Conservation (phyloP, 768 basidiomycete genomes). For the Mycena latifolia region DNA sequence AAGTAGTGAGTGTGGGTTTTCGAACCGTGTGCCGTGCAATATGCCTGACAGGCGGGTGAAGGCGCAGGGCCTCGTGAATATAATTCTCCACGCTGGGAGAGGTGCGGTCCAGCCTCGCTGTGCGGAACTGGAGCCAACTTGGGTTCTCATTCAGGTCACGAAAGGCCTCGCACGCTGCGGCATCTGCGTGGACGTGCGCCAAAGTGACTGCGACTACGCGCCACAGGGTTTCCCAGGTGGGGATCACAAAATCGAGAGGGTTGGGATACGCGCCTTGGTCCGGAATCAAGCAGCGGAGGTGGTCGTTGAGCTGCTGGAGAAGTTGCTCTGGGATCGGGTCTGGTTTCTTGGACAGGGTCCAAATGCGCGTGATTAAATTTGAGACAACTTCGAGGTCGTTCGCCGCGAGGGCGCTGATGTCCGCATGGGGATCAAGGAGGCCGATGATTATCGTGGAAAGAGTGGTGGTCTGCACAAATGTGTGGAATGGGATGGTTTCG, state of each 20-base stretch:
- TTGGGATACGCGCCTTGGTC: constrained; percentile 46
- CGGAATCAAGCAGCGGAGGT: constrained; percentile 57
- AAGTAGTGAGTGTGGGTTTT: constrained; percentile 6
- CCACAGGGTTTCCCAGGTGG: constrained; percentile 75
- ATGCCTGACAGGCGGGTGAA: constrained; percentile 64
- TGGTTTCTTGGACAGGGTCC: constrained; percentile 58
- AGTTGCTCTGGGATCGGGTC: constrained; percentile 44
- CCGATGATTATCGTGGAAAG: constrained; percentile 57
- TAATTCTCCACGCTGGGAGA: constrained; percentile 51
- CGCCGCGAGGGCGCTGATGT: constrained; percentile 44
- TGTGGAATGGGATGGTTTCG: constrained; percentile 45
- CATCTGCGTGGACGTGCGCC: constrained; percentile 50
- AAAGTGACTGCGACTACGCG: constrained; percentile 63
- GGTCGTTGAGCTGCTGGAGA: constrained; percentile 49
- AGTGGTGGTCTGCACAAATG: constrained; percentile 58
- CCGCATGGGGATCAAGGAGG: constrained; percentile 50
- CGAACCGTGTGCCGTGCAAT: constrained; percentile 48
- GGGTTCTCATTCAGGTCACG: constrained; percentile 50
- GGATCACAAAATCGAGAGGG: constrained; percentile 66
- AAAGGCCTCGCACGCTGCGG: constrained; percentile 45
- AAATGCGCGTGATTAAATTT: constrained; percentile 57
- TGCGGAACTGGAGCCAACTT: constrained; percentile 44
- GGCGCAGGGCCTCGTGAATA: constrained; percentile 59
- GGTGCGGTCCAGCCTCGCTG: constrained; percentile 2
- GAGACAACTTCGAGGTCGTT: constrained; percentile 53